Conservation (phyloP, 371 early-diverging fungal genomes). For the Fennellomyces sp. region DNA sequence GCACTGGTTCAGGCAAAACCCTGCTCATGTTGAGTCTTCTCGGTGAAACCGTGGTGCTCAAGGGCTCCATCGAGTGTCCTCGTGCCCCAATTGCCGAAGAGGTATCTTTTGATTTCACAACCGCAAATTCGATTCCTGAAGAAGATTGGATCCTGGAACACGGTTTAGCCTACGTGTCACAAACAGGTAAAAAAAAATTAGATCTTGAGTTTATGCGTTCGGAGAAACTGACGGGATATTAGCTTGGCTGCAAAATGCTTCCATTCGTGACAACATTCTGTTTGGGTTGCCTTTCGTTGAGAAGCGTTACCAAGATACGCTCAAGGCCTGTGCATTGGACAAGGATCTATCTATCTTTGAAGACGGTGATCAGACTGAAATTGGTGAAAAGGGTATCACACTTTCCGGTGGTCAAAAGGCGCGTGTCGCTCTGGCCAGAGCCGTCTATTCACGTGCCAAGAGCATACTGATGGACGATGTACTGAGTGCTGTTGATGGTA, state of each 20-base stretch:
- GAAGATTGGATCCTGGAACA: constrained; percentile 32
- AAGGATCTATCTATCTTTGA: constrained; percentile 64
- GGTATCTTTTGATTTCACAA: constrained; percentile 14
- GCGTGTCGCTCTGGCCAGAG: constrained; percentile 82
- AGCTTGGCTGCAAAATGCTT: constrained; percentile 88
- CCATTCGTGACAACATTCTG: constrained; percentile 68
- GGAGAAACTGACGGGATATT: neutral
- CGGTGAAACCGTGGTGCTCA: constrained; percentile 55
- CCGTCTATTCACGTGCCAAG: constrained; percentile 78
- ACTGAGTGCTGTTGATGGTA: constrained; percentile 77
- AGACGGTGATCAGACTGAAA: constrained; percentile 90
- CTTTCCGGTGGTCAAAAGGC: constrained; percentile 82
- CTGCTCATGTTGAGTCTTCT: constrained; percentile 66
- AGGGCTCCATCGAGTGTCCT: constrained; percentile 49
- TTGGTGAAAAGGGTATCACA: constrained; percentile 88
- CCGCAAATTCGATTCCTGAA: constrained; percentile 9
- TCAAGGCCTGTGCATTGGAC: constrained; percentile 61
- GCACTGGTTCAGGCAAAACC: constrained; percentile 73
- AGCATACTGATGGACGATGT: constrained; percentile 85
- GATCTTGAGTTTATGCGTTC: too few relatives aligned
- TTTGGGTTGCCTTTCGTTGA: constrained; percentile 53
- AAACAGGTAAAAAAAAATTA: constrained; percentile 25
- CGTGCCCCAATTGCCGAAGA: constrained; percentile 36
- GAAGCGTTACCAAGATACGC: constrained; percentile 55
- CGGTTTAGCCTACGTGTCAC: constrained; percentile 33